These are phyloP conservation scores for Entomortierella chlamydospora DNA, from an alignment of 192 early-diverging fungal genomes.

Conservation along the genomic window DNA sequence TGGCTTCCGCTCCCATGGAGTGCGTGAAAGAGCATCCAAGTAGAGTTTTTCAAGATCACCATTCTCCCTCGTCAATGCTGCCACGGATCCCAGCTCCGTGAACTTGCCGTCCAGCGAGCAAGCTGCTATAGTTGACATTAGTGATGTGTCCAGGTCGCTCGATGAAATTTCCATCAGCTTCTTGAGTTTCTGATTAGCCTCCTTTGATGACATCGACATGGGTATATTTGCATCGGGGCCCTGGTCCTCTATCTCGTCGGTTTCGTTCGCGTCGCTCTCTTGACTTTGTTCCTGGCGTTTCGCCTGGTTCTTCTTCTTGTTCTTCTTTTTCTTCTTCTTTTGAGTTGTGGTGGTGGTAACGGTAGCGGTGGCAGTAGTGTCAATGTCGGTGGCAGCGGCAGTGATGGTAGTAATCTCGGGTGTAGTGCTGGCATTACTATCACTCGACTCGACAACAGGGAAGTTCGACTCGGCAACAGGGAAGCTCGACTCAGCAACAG, in stretches of 20 bases:
- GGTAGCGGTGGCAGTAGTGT: neutral
- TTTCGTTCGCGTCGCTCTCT: neutral
- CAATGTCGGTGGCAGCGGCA: neutral
- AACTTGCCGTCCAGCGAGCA: neutral
- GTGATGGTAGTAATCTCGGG: neutral
- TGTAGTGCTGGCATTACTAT: neutral
- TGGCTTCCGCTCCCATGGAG: neutral
- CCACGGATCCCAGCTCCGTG: neutral
- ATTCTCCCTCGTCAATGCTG: neutral
- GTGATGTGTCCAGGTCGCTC: neutral
- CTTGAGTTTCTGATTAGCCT: neutral
- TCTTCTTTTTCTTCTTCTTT: conserved; percentile 9
- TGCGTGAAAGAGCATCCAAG: neutral
- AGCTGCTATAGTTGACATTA: neutral
- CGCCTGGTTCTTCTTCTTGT: conserved; percentile 14
- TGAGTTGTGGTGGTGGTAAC: neutral
- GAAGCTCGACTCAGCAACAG: neutral
- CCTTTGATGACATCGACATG: neutral
- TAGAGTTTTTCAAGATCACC: neutral
- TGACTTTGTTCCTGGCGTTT: neutral
- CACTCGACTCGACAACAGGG: neutral
- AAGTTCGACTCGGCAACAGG: neutral
- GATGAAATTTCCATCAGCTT: neutral
- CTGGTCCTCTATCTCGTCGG: too few relatives aligned
- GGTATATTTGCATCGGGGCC: too few relatives aligned